Conservation (phyloP, 352 stramenopile species). For the Pythium biforme region DNA sequence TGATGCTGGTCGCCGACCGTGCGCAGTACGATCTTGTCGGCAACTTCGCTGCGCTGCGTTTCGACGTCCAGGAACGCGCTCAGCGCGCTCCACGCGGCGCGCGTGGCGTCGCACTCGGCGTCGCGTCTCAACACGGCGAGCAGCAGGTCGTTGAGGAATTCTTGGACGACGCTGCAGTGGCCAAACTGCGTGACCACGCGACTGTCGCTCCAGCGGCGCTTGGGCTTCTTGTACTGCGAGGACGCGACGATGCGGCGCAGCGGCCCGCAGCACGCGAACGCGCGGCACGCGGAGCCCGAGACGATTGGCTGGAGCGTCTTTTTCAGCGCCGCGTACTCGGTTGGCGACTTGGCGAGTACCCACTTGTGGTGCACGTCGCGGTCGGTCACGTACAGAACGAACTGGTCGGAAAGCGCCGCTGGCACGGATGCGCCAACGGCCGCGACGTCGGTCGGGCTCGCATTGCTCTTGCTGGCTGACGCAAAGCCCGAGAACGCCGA, state of each 20-base stretch:
- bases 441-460: conserved; percentile 18
- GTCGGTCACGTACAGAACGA: conserved; percentile 81
- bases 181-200: conserved; percentile 38
- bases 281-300: conserved; percentile 42
- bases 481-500: conserved; percentile 28
- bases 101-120: conserved; percentile 40
- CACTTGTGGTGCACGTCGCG: conserved; percentile 61
- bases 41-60: conserved; percentile 25
- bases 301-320: conserved; percentile 35
- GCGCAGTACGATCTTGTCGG: conserved; percentile 26
- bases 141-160: conserved; percentile 65
- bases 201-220: conserved; percentile 34
- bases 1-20: conserved; percentile 12
- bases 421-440: neutral
- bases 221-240: conserved; percentile 37
- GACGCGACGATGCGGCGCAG: conserved; percentile 56
- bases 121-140: conserved; percentile 36
- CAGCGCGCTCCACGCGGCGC: conserved; percentile 35
- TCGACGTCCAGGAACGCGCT: conserved; percentile 50
- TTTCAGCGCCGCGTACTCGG: conserved; percentile 48
- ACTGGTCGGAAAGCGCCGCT: conserved; percentile 24
- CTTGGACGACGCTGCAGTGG: conserved; percentile 51
- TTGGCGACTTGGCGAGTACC: conserved; percentile 57
- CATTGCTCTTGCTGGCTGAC: conserved; percentile 9
- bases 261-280: conserved; percentile 51